Evolutionary conservation across 2,329 filamentous ascomycete species (phyloP).

Genomic region (Alternaria panax): DNA sequence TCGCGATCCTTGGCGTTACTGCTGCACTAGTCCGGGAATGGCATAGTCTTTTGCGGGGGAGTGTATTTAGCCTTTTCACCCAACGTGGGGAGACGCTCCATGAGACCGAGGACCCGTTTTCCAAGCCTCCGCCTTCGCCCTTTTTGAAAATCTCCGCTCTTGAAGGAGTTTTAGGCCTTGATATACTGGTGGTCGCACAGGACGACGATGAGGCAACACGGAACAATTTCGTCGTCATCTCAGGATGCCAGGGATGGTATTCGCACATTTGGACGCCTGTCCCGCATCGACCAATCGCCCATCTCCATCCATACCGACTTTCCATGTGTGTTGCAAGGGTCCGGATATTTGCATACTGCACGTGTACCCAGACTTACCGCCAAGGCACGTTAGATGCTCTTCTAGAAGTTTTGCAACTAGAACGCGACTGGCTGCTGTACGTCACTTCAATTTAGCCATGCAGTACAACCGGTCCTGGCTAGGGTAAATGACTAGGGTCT

Average conservation of each 20-base stretch:
- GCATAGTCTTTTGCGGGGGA: conserved; percentile 29
- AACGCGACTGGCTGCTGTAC: conserved; percentile 14
- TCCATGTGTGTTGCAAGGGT: conserved; percentile 2
- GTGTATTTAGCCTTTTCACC: conserved; percentile 40
- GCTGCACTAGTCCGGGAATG: conserved; percentile 12
- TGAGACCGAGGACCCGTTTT: conserved; percentile 40
- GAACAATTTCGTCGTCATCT: conserved; percentile 35
- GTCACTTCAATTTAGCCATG: conserved; percentile 38
- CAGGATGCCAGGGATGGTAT: not conserved
- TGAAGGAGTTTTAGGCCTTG: not conserved
- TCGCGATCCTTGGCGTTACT: conserved; percentile 17
- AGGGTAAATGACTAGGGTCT: conserved; percentile 14
- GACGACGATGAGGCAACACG: conserved; percentile 8
- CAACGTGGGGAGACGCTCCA: conserved; percentile 21
- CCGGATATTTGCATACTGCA: conserved; percentile 10
- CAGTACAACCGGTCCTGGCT: conserved; percentile 37
- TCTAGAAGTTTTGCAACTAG: conserved; percentile 24
- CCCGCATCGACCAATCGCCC: conserved; percentile 17
- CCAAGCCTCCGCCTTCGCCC: conserved; percentile 21
- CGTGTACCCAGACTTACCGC: conserved; percentile 7
- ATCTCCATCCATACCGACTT: not conserved
- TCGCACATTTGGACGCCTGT: not conserved
- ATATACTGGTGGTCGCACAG: too few species aligned
- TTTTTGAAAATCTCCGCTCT: not conserved
- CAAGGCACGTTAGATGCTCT: conserved; percentile 20